Base-by-base conservation (phyloP, 2,329 filamentous ascomycete species). In the Neofusicoccum laricinum region DNA sequence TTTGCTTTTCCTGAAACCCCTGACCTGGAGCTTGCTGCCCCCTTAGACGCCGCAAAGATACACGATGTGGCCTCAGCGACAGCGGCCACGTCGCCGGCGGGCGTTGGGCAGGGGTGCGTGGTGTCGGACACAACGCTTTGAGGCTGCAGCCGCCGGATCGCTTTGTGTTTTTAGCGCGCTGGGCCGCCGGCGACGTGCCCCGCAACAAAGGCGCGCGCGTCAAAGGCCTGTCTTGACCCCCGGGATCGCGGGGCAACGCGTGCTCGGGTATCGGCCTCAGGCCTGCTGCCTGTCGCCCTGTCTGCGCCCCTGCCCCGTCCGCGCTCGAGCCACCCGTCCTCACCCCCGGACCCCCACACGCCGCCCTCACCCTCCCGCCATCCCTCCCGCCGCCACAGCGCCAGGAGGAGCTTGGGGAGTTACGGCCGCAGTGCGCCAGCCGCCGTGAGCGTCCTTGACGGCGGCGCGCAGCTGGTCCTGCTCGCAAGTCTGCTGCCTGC, bases 61-160 rank as follows among this genome's bases (percentile, higher is more conserved):
- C 21, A 17, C 14, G 50, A 38, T 40, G 32, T 53, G 50, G 50
- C 51, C 50, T 55, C 32, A 14, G 7, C 12, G 21, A 21, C 15
- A 32, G 46, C 45, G 49, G 49, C 49, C 55, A 59, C 55, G 55
- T 59, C 19, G 55, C 55, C n/a, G 55, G 11, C 41, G 55, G 32
- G 10, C 40, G 21, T 5, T 7, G 38, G 12, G 19, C 36, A 43
- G 51, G 51, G 51, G 19, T 41, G 38, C 36, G 25, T 11, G 15
- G 17, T 4, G 17, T 15, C 34, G 50, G 36, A n/a, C 36, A 53
- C 12, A 25, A 43, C 38, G 15, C 21, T 21, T 12, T 21, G 46
- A 21, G 17, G 45, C 25, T 30, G 25, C 25, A 7, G 19, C 4
- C 21, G 14, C 17, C 11, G n/a, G 5, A 11, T 45, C 41, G 41